Percentiles rank a stretch among this genome's conserved stretches.
These are phyloP conservation scores for Diaporthe amygdali DNA, from an alignment of 2,329 filamentous ascomycete genomes.

Conservation along the genomic window DNA sequence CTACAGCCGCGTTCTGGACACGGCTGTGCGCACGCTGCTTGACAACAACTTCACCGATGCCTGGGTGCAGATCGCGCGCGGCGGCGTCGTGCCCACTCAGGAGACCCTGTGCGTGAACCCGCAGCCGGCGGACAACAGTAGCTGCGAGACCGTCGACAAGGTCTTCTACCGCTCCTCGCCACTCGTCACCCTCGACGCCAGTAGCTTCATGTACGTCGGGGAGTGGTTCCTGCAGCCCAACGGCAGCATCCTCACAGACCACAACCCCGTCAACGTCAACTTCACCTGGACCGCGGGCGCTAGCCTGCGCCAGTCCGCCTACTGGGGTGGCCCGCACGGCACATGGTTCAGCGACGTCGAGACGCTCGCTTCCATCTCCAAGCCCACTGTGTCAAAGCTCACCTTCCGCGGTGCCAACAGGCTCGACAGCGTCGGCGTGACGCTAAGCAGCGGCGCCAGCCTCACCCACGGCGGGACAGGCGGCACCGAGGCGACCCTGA, in stretches of 20 bases:
- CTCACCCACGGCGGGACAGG: conserved; percentile 60
- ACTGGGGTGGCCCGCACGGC: conserved; percentile 54
- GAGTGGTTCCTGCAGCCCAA: conserved; percentile 61
- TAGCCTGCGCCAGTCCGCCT: conserved; percentile 48
- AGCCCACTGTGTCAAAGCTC: conserved; percentile 43
- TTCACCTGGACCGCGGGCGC: conserved; percentile 49
- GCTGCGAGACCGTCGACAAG: conserved; percentile 73
- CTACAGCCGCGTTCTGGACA: conserved; percentile 63
- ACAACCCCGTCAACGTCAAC: conserved; percentile 67
- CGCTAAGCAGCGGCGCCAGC: conserved; percentile 51
- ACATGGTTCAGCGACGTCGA: conserved; percentile 62
- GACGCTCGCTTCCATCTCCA: conserved; percentile 38
- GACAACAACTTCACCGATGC: conserved; percentile 58
- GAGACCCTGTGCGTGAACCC: conserved; percentile 64
- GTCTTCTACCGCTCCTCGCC: conserved; percentile 62
- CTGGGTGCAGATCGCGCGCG: conserved; percentile 62
- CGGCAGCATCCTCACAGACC: conserved; percentile 64
- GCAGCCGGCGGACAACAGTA: conserved; percentile 44
- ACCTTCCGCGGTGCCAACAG: conserved; percentile 53
- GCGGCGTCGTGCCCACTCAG: conserved; percentile 49
- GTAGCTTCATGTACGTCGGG: conserved; percentile 59
- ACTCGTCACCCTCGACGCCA: conserved; percentile 52
- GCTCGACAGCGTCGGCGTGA: conserved; percentile 56
- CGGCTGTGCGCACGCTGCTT: conserved; percentile 50
- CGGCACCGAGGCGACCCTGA: conserved; percentile 48